Base-by-base conservation (phyloP, 768 basidiomycete genomes). In the Lyophyllum semitale region DNA sequence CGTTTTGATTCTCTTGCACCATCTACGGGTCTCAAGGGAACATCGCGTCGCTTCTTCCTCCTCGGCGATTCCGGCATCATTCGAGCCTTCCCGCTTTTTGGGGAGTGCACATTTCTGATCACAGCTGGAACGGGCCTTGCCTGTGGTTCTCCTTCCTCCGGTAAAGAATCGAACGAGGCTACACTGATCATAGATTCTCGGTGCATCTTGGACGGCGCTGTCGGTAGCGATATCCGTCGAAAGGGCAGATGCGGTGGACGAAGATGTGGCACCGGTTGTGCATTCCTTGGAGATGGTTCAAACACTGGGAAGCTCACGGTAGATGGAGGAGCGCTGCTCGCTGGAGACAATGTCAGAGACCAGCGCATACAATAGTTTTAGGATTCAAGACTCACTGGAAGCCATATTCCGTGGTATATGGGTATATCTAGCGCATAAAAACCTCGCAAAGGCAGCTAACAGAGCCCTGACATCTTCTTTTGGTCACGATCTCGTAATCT, bases 121-220 rank as follows among this genome's bases (percentile, higher is more conserved):
- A 68, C 66, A 22, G 66, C 72, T 52, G 74, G 75, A 55, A 68
- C 48, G 30, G 65, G 53, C 13, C 56, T 43, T 20, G 63, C 54
- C 33, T 62, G 64, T 44, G 60, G 58, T 22, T 61, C 69, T 33
- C 69, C 69, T 53, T 81, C 80, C 64, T 89, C 89, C 3, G 81
- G 77, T 8, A 88, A 72, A 0, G 89, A 91, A 55, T 89, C 88
- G 62, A 88, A 84, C 0, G 92, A 91, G 4, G 84, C 77, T 17
- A 90, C 75, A 67, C 89, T 91, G 45, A 80, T 81, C 11, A 88
- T 77, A 0, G 89, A 91, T 40, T 85, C 80, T 33, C 89, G 73
- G 58, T 88, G 76, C 11, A 79, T 66, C 8, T 78, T 60, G 44
- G 77, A 79, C 13, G 85, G 77, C 53, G 80, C 67, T 35, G 81